These are phyloP conservation scores for Colletotrichum ledebouriae DNA, from an alignment of 2,329 filamentous ascomycete species.

Conservation along the genomic window DNA sequence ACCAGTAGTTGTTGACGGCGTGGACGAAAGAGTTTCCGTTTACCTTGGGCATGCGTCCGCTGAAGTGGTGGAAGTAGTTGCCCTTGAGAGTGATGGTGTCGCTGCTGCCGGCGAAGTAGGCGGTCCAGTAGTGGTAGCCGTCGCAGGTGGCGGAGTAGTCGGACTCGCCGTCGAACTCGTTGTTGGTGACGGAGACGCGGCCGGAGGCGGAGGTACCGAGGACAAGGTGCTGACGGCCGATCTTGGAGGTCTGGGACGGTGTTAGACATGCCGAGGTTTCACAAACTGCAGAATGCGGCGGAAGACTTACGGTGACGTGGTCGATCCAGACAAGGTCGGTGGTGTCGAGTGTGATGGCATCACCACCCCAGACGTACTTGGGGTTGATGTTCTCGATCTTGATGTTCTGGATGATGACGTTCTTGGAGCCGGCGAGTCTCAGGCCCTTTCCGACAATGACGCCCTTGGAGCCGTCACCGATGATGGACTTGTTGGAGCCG, in stretches of 20 bases:
- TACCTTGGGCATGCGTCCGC: slow-evolving; percentile 71
- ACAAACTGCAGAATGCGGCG: too few relatives aligned
- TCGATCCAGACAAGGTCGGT: slow-evolving; percentile 64
- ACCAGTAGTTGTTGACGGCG: slow-evolving; percentile 74
- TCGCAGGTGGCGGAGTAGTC: slow-evolving; percentile 70
- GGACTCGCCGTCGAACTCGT: slow-evolving; percentile 68
- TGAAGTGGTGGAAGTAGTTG: slow-evolving; percentile 72
- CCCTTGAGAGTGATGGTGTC: slow-evolving; percentile 70
- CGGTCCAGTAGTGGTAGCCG: slow-evolving; percentile 70
- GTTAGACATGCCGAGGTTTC: not conserved
- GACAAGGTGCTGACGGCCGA: slow-evolving; percentile 72
- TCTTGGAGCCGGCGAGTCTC: slow-evolving; percentile 59
- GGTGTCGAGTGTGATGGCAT: slow-evolving; percentile 66
- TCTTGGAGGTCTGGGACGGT: slow-evolving; percentile 59
- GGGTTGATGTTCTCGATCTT: slow-evolving; percentile 53
- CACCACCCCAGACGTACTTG: slow-evolving; percentile 71
- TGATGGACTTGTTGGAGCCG: slow-evolving; percentile 68
- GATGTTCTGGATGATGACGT: slow-evolving; percentile 72
- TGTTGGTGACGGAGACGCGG: slow-evolving; percentile 72
- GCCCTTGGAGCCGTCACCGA: slow-evolving; percentile 66
- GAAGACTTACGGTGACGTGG: slow-evolving; percentile 57
- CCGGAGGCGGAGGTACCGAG: slow-evolving; percentile 65
- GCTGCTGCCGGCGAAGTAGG: slow-evolving; percentile 68
- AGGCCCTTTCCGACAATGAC: slow-evolving; percentile 71
- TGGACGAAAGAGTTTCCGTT: slow-evolving; percentile 69